Evolutionary conservation across 169 alveolate species (phyloP), one percentile per base, ranked within the genome.

Genomic region (Plasmodium fragile): DNA sequence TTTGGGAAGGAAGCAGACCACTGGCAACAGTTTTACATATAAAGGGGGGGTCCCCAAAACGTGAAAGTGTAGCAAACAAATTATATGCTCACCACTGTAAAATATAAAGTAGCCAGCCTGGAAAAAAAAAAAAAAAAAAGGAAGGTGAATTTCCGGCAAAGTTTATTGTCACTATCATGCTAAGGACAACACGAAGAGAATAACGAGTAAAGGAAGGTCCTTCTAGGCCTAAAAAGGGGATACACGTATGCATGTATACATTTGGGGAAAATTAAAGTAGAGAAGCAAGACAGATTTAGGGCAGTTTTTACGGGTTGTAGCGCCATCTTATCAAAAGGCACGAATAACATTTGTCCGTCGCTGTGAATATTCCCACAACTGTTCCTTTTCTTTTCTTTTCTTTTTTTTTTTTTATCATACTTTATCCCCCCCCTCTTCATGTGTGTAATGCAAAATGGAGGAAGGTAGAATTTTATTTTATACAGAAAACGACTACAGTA

Each of bases 401-500:
- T 53, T 53, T 22, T 25, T 22, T 59, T 59, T 25, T 65, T 65
- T 65, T 25, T 65, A 49, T 13, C 59, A 11, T 3, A 49, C 16
- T 49, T 49, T 77, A 39, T 39, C 45, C 41, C 45, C 45, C 59
- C 25, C 16, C 45, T 18, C 41, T 65, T 22, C 73, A 28, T 34
- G 69, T 45, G 82, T 70, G 39, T 83, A 75, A 85, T 73, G 72
- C 32, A 85, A 85, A 85, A 52, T 73, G 93, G 73, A 52, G 34
- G 81, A 85, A 55, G 85, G 80, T 22, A 85, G 34, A 8, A 75
- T 52, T 18, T 49, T 85, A 55, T 32, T 69, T 11, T 73, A 75
- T 22, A 55, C 30, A 75, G 93, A 53, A 18, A 55, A 85, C 79
- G 78, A 85, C 49, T 25, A 73, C 22, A 55, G 7, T n/a, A 52